Base-by-base conservation (phyloP, 2,329 filamentous ascomycete species). In the Aspergillus ustus region DNA sequence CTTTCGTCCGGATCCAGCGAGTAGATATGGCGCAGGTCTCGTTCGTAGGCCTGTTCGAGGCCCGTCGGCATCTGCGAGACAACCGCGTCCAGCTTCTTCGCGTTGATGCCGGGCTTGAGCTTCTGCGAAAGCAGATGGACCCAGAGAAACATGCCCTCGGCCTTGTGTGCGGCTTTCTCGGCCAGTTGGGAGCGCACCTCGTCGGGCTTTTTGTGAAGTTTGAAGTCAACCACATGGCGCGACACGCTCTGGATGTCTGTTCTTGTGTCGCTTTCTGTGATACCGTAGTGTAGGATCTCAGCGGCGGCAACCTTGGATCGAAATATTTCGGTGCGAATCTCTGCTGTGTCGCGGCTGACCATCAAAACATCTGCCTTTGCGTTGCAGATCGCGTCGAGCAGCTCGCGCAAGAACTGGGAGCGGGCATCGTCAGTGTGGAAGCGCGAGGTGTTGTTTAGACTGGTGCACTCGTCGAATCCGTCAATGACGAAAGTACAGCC, bases 401-500 rank as follows among this genome's bases (percentile, higher is more conserved):
- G 45, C 20, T 48, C 45, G 45, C 20, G 45, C 45, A 48, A 20
- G 9, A 48, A 48, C 20, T 48, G 45, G 22, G 45, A 19, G 45
- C 45, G 45, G 13, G 45, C 20, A 25, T 48, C 45, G 45, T 48
- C 20, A 13, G 45, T 48, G 22, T 48, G 45, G 9, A 37, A 37
- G n/a, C 49, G 49, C 29, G 28, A 34, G 28, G 49, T 37, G 29
- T n/a, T 37, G 13, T 34, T 37, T 7, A 52, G 11, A 11, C 29
- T 34, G 29, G 17, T 37, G n/a, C 49, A 52, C 49, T 52, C 49
- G 49, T 52, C 49, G n/a, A 52, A 37, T n/a, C 49, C 49, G 19
- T 52, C 49, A 13, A 52, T 37, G n/a, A 52, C 29, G n/a, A 52
- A 52, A 2, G 29, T 52, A 37, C 49, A 37, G 11, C 29, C 29